Evolutionary conservation across 108 stramenopile species (phyloP), one percentile per base, ranked within the genome.

Genomic region (Cyclotella cryptica): DNA sequence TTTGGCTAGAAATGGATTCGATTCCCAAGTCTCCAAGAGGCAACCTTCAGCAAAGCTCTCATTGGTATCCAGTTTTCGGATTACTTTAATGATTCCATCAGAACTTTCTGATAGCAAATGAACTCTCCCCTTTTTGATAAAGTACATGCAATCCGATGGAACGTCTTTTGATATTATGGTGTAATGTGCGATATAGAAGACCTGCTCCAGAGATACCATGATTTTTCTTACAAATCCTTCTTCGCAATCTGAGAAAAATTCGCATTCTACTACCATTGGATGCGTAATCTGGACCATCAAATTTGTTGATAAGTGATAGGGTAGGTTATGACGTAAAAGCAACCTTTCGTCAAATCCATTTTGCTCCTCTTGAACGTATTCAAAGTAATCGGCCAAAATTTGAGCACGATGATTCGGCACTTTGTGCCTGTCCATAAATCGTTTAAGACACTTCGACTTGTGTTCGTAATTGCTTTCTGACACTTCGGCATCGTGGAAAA

Each of bases 381-480:
- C 75, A 72, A 86, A 86, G 75, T 84, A 86, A 18, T 75, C 79
- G 3, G 42, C 17, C 17, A 86, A 60, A 30, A 44, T 72, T 21
- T 86, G 66, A 19, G 75, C 64, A 35, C 40, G 14, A 12, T 84
- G 71, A 45, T 59, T 62, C 22, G 78, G 59, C 14, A 71, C 65
- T 15, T 77, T 77, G 72, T 84, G 86, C 13, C 79, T 57, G 43
- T 84, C 86, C 39, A 84, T 59, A 52, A 84, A 86, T 30, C 75
- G 51, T 52, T 83, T 85, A 14, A 82, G 28, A 53, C 74, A 69
- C 52, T 81, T 81, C 71, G 82, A 43, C 60, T 80, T 83, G 78
- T 88, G 87, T 62, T 75, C 78, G 26, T 77, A 52, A 58, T 85
- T 88, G 75, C 81, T 77, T 63, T 84, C 84, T 40, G 88, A 86